These are phyloP conservation scores for Metschnikowia peoriensis DNA, from an alignment of 805 yeast genomes.

Conservation along the genomic window DNA sequence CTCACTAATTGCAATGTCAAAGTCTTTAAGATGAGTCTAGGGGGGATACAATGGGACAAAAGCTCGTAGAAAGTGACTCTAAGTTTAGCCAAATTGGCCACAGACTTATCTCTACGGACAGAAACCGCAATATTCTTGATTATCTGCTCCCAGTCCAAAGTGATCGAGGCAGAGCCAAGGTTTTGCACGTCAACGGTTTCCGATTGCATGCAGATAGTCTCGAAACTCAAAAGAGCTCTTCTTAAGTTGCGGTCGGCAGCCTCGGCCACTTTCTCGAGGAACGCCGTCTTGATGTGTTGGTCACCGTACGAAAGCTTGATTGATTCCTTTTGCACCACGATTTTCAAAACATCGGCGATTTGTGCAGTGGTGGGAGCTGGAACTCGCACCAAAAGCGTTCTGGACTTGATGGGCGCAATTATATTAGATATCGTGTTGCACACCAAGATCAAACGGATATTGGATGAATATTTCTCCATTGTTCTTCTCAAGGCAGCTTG, in stretches of 20 bases:
- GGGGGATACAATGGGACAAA: slow-evolving; percentile 90
- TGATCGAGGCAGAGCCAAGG: slow-evolving; percentile 41
- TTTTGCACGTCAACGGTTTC: slow-evolving; percentile 44
- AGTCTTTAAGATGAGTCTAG: slow-evolving; percentile 70
- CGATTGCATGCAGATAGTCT: slow-evolving; percentile 73
- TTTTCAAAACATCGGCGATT: slow-evolving; percentile 50
- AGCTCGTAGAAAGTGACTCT: slow-evolving; percentile 77
- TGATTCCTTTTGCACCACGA: slow-evolving; percentile 58
- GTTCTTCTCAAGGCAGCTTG: slow-evolving; percentile 95
- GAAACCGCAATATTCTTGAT: slow-evolving; percentile 61
- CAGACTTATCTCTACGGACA: slow-evolving; percentile 61
- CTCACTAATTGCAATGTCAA: slow-evolving; percentile 45
- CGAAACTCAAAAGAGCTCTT: slow-evolving; percentile 72
- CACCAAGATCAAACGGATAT: slow-evolving; percentile 77
- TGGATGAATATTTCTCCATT: slow-evolving; percentile 91
- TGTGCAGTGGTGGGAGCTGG: slow-evolving; percentile 74
- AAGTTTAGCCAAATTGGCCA: slow-evolving; percentile 56
- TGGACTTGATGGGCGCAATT: slow-evolving; percentile 89
- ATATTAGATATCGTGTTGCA: slow-evolving; percentile 90
- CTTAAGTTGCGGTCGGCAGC: slow-evolving; percentile 72
- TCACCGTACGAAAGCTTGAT: slow-evolving; percentile 41
- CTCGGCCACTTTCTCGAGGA: slow-evolving; percentile 52
- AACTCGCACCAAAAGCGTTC: slow-evolving; percentile 84
- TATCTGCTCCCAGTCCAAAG: slow-evolving; percentile 90
- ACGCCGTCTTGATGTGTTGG: slow-evolving; percentile 27